These are phyloP conservation scores for Xylariaceae sp. DNA, from an alignment of 2,329 filamentous ascomycete species.

Conservation along the genomic window DNA sequence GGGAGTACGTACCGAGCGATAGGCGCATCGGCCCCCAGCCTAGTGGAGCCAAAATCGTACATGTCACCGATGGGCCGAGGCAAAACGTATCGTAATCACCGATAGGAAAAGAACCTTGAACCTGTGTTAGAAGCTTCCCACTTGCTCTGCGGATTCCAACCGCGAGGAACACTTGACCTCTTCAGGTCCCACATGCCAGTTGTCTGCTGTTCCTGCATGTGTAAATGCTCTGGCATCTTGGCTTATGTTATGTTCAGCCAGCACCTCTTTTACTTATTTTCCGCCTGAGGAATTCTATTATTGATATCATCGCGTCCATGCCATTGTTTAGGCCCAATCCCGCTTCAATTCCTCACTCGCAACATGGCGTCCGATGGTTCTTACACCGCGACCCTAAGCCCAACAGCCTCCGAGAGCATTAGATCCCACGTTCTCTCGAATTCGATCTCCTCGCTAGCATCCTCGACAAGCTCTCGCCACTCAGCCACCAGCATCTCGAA, in stretches of 20 bases:
- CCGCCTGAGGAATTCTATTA: conserved; percentile 6
- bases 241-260: conserved; percentile 17
- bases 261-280: no score
- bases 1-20: not conserved
- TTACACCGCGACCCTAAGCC: conserved; percentile 48
- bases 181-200: conserved; percentile 23
- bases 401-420: conserved; percentile 49
- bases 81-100: conserved; percentile 13
- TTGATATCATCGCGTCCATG: conserved; percentile 12
- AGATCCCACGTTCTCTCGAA: conserved; percentile 58
- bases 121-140: conserved; percentile 13
- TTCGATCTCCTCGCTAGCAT: conserved; percentile 71
- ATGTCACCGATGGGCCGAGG: conserved; percentile 22
- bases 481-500: conserved; percentile 78
- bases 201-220: conserved; percentile 21
- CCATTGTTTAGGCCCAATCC: conserved; percentile 15
- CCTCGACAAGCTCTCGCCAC: conserved; percentile 62
- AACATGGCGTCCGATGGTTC: conserved; percentile 48
- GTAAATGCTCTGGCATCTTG: conserved; percentile 3
- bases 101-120: conserved; percentile 1
- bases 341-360: conserved; percentile 12
- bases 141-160: conserved; percentile 12
- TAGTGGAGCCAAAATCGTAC: conserved; percentile 12
- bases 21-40: no score
- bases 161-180: conserved; percentile 14